Evolutionary conservation across 345 rosid genomes (phyloP).

Genomic region (Syzygium aromaticum): DNA sequence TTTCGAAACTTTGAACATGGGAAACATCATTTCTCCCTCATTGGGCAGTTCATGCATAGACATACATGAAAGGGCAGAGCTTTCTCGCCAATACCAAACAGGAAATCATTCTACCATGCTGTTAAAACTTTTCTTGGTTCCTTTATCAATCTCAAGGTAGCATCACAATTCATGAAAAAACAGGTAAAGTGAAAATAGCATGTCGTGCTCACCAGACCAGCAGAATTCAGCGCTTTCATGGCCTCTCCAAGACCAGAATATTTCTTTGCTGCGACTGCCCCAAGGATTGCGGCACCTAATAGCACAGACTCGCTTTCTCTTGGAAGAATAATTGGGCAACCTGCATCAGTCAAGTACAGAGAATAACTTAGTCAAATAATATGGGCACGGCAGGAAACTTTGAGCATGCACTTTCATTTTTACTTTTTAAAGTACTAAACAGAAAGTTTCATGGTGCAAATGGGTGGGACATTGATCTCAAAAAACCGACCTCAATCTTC

Average conservation of each 20-base stretch:
- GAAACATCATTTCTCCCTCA: background rate
- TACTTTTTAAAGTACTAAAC: background rate
- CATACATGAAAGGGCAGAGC: background rate
- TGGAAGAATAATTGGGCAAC: slow-evolving; percentile 84
- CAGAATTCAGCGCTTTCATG: slow-evolving; percentile 77
- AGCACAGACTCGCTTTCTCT: slow-evolving; percentile 86
- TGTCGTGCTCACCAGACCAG: slow-evolving; percentile 59
- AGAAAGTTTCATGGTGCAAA: background rate
- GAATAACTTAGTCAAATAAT: background rate
- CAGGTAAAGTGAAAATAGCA: background rate
- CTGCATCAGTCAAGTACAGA: slow-evolving; percentile 21
- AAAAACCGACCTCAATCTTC: background rate
- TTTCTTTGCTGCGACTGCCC: slow-evolving; percentile 76
- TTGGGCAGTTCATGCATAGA: background rate
- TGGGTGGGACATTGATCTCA: background rate
- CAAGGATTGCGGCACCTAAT: slow-evolving; percentile 91
- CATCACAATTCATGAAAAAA: background rate
- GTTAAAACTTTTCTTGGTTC: background rate
- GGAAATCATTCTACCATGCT: background rate
- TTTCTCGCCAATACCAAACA: background rate
- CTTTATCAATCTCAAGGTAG: background rate
- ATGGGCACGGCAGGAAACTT: background rate
- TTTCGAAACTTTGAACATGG: background rate
- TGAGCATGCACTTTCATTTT: background rate
- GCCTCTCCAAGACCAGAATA: slow-evolving; percentile 64